These are phyloP conservation scores for Puccinia coronata DNA, from an alignment of 1,284 basidiomycete genomes.

Conservation along the genomic window DNA sequence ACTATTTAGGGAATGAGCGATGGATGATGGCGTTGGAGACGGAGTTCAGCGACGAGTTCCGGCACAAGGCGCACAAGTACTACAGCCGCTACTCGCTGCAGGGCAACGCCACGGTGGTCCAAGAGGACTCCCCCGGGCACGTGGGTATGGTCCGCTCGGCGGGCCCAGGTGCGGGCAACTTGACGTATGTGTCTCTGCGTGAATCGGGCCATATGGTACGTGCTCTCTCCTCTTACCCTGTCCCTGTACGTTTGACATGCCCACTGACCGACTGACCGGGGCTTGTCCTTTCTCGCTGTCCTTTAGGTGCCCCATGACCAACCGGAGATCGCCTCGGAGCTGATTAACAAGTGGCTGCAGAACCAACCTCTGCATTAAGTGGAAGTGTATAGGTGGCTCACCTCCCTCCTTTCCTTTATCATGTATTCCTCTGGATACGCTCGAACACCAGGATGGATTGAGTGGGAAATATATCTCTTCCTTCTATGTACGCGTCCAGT, in stretches of 20 bases:
- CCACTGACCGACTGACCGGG: background rate
- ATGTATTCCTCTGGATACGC: too few species aligned
- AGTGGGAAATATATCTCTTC: too few species aligned
- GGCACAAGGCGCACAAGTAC: slow-evolving; percentile 52
- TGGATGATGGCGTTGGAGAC: slow-evolving; percentile 60
- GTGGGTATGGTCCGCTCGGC: slow-evolving; percentile 43
- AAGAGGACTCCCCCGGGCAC: background rate
- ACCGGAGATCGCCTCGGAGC: slow-evolving; percentile 36
- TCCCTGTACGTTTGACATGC: background rate
- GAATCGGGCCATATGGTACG: slow-evolving; percentile 49
- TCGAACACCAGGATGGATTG: too few species aligned
- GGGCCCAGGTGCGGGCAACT: slow-evolving; percentile 48
- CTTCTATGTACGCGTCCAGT: too few species aligned
- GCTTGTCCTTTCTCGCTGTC: background rate
- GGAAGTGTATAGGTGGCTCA: too few species aligned
- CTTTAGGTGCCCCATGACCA: slow-evolving; percentile 48
- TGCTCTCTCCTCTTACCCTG: background rate
- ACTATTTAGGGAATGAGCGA: slow-evolving; percentile 53
- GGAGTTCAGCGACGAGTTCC: slow-evolving; percentile 68
- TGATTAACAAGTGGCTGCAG: slow-evolving; percentile 43
- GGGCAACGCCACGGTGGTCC: slow-evolving; percentile 3
- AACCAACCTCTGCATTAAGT: slow-evolving; percentile 47
- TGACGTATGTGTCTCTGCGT: slow-evolving; percentile 40
- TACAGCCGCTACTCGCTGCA: background rate
- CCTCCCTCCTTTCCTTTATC: too few species aligned